These are phyloP conservation scores for Evernia prunastri DNA, from an alignment of 495 filamentous ascomycete genomes.

Conservation along the genomic window DNA sequence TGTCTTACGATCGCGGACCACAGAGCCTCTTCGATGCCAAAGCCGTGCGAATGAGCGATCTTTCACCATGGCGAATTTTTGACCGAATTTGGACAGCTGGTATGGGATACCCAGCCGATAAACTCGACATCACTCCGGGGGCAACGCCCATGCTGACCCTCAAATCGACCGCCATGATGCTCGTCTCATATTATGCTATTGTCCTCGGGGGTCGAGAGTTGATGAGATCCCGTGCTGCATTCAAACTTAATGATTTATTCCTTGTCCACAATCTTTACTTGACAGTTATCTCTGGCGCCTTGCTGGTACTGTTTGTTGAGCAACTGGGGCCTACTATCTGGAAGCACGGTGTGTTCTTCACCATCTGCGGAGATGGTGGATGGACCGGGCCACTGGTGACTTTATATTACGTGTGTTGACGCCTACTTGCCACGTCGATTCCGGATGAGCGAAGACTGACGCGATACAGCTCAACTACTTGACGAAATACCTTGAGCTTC, in stretches of 20 bases:
- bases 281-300: slow-evolving; percentile 59
- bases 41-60: slow-evolving; percentile 16
- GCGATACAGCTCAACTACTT: slow-evolving; percentile 68
- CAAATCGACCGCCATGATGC: slow-evolving; percentile 54
- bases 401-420: slow-evolving; percentile 65
- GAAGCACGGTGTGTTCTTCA: slow-evolving; percentile 62
- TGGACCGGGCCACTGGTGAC: slow-evolving; percentile 72
- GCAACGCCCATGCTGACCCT: slow-evolving; percentile 66
- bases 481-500: slow-evolving; percentile 73
- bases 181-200: slow-evolving; percentile 40
- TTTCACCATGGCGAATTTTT: slow-evolving; percentile 22
- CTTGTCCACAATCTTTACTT: slow-evolving; percentile 77
- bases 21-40: slow-evolving; percentile 12
- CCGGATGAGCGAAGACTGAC: slow-evolving; percentile 14
- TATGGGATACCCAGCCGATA: slow-evolving; percentile 52
- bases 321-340: slow-evolving; percentile 63
- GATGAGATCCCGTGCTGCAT: slow-evolving; percentile 62
- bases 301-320: slow-evolving; percentile 67
- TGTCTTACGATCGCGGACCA: slow-evolving; percentile 19
- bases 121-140: slow-evolving; percentile 63
- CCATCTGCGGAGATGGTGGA: slow-evolving; percentile 66
- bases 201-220: slow-evolving; percentile 69
- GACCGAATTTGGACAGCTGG: slow-evolving; percentile 17
- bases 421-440: neutral
- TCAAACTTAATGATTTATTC: slow-evolving; percentile 63